phyloP scores from a whole-genome alignment of 2,329 filamentous ascomycete genomes.

The Pseudogymnoascus sp. region DNA sequence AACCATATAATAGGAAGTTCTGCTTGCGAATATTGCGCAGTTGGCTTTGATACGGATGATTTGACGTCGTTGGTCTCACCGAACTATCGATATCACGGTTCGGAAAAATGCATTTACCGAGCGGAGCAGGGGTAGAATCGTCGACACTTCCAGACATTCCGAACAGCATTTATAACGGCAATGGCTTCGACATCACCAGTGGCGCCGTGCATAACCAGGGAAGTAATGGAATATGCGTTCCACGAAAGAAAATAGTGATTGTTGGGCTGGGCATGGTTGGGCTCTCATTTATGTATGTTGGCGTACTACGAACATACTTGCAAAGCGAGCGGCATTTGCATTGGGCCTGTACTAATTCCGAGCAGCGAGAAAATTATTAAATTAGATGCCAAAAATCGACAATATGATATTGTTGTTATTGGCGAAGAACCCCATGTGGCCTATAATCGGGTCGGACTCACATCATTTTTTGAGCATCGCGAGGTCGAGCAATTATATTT shows the following conservation, averaged over 20 bases:
- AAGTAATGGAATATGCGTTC: slow-evolving; percentile 14
- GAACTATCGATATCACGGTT: not conserved
- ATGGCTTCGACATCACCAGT: not conserved
- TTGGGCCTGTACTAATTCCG: not conserved
- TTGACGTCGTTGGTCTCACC: not conserved
- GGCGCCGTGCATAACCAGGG: not conserved
- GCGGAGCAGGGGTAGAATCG: slow-evolving; percentile 2
- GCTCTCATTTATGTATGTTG: slow-evolving; percentile 72
- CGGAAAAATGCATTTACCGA: slow-evolving; percentile 7
- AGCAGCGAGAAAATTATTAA: slow-evolving; percentile 80
- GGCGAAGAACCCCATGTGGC: slow-evolving; percentile 82
- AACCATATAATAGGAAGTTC: not conserved
- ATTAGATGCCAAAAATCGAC: slow-evolving; percentile 62
- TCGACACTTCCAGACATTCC: not conserved
- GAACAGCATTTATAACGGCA: not conserved
- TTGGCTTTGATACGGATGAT: not conserved
- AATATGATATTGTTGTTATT: slow-evolving; percentile 77
- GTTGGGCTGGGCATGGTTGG: slow-evolving; percentile 90
- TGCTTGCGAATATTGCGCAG: not conserved
- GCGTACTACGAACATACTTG: not conserved
- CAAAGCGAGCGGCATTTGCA: not conserved
- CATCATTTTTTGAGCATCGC: slow-evolving; percentile 80
- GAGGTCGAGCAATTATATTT: slow-evolving; percentile 82
- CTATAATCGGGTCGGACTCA: slow-evolving; percentile 85
- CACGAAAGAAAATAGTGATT: slow-evolving; percentile 62